Conservation (phyloP, 352 stramenopile species). For the Pythium dissimile region DNA sequence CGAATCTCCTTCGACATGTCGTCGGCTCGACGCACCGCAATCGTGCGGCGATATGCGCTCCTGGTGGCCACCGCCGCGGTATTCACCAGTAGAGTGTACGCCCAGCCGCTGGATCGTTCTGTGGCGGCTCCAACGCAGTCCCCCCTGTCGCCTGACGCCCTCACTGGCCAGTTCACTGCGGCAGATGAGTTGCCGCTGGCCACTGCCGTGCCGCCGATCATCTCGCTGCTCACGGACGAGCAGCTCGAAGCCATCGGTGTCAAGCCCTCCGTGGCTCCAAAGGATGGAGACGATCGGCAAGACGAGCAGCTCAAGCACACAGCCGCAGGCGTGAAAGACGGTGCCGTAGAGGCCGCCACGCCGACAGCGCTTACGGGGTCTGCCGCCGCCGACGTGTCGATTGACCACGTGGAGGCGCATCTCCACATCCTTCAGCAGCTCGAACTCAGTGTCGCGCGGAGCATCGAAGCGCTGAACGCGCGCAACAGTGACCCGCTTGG, state of each 20-base stretch:
- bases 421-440: constrained; percentile 71
- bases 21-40: no score
- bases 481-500: constrained; percentile 25
- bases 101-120: not conserved
- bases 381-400: constrained; percentile 46
- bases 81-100: not conserved
- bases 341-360: not conserved
- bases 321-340: not conserved
- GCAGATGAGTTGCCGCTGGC: constrained; percentile 19
- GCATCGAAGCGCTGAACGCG: constrained; percentile 45
- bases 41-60: not conserved
- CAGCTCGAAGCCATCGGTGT: constrained; percentile 27
- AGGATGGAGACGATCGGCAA: not conserved
- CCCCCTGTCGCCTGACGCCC: not conserved
- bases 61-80: not conserved
- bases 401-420: constrained; percentile 76
- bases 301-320: not conserved
- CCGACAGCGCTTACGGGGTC: constrained; percentile 6
- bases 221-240: constrained; percentile 24
- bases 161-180: constrained; percentile 12
- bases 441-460: constrained; percentile 62
- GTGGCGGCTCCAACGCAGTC: constrained; percentile 2
- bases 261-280: constrained; percentile 7
- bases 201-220: not conserved
- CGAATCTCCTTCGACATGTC: no score